phyloP scores from a whole-genome alignment of 2,329 filamentous ascomycete genomes.

The Fusarium haematococcum region DNA sequence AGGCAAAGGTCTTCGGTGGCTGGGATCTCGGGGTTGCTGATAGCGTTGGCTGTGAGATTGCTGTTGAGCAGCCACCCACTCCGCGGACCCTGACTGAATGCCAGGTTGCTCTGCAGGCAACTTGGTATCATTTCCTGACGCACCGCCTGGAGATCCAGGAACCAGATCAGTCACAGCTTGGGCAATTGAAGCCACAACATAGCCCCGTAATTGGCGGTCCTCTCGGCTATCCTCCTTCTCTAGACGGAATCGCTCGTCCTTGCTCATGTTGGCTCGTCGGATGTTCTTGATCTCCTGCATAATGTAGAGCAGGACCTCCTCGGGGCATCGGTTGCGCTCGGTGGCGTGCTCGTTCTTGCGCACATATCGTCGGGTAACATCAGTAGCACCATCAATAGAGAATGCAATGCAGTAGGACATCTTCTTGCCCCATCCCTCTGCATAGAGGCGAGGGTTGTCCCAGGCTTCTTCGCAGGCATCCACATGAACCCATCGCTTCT shows the following conservation, averaged over 20 bases:
- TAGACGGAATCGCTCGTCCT: conserved; percentile 84
- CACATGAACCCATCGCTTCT: conserved; percentile 95
- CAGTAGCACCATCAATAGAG: conserved; percentile 83
- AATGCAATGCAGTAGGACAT: conserved; percentile 98
- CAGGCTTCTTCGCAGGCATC: conserved; percentile 95
- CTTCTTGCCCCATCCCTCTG: conserved; percentile 95
- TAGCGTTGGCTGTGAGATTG: conserved; percentile 55
- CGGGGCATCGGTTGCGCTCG: conserved; percentile 83
- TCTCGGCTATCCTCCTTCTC: conserved; percentile 84
- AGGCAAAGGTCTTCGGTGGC: conserved; percentile 53
- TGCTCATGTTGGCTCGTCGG: conserved; percentile 84
- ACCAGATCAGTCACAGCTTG: conserved; percentile 78
- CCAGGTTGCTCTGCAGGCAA: conserved; percentile 70
- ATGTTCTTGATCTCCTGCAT: conserved; percentile 90
- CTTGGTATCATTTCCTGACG: conserved; percentile 67
- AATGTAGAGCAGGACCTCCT: conserved; percentile 91
- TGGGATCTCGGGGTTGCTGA: conserved; percentile 61
- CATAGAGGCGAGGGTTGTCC: conserved; percentile 93
- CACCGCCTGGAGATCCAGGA: conserved; percentile 54
- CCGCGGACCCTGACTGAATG: conserved; percentile 62
- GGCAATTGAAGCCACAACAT: conserved; percentile 79
- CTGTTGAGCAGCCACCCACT: conserved; percentile 64
- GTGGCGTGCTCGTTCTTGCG: conserved; percentile 78
- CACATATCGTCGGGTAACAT: conserved; percentile 75
- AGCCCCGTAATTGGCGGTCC: conserved; percentile 79